A percentile compares a stretch with the other conserved stretches of the same genome.
Conservation (phyloP, 306 rosid genomes). For the Phaseolus lunatus region DNA sequence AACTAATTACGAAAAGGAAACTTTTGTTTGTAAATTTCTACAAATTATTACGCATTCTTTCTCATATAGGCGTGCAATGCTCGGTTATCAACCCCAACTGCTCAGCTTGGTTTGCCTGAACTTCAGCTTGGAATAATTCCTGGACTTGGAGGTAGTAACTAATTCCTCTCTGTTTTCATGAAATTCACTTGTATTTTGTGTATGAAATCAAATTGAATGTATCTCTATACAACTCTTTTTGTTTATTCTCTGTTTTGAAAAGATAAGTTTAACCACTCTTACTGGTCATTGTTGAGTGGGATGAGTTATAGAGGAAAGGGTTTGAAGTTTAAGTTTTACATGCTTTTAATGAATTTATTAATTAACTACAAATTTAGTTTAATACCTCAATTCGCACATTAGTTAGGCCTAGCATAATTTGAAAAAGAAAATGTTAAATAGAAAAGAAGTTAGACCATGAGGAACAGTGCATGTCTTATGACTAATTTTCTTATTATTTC, state of each 20-base stretch:
- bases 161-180: background rate
- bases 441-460: background rate
- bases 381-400: constrained; percentile 13
- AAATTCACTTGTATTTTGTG: constrained; percentile 27
- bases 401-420: constrained; percentile 26
- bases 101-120: constrained; percentile 94
- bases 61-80: constrained; percentile 80
- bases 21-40: background rate
- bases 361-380: constrained; percentile 11
- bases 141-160: constrained; percentile 87
- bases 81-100: constrained; percentile 84
- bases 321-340: constrained; percentile 26
- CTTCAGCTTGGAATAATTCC: constrained; percentile 98
- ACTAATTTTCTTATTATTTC: constrained; percentile 6
- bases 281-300: constrained; percentile 7
- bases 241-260: constrained; percentile 16
- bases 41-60: constrained; percentile 27
- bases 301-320: constrained; percentile 11
- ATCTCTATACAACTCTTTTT: background rate
- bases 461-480: background rate
- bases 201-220: constrained; percentile 34
- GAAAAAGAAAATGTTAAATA: background rate
- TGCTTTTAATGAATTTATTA: constrained; percentile 12
- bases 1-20: constrained; percentile 2
- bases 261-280: constrained; percentile 4